Evolutionary conservation across 2,329 filamentous ascomycete genomes (phyloP).

Genomic region (Cercospora sp.): DNA sequence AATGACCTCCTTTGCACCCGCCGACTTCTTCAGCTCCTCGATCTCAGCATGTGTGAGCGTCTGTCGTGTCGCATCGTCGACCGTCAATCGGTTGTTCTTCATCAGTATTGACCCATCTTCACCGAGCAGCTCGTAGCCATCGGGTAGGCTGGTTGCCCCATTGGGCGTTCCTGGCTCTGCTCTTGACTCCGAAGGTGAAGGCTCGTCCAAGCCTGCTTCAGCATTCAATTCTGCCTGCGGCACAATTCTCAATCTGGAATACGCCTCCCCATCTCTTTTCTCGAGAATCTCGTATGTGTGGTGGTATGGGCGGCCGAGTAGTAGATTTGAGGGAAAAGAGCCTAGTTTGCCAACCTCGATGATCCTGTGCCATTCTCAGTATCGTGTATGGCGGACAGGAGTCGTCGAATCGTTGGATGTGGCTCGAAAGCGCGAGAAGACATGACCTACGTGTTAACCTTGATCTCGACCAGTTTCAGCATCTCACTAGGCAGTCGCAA

Average conservation of each 20-base stretch:
- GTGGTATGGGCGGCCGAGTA: conserved; percentile 88
- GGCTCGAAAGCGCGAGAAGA: conserved; percentile 20
- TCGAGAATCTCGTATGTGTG: conserved; percentile 89
- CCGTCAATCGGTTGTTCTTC: conserved; percentile 64
- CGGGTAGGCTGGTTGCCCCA: conserved; percentile 34
- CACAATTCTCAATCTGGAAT: conserved; percentile 73
- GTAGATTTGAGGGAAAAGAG: conserved; percentile 81
- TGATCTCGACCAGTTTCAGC: conserved; percentile 59
- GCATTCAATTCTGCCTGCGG: conserved; percentile 79
- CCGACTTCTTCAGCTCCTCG: conserved; percentile 66
- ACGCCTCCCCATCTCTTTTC: conserved; percentile 62
- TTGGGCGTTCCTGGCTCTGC: conserved; percentile 30
- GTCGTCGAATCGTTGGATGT: conserved; percentile 32
- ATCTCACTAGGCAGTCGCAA: conserved; percentile 60
- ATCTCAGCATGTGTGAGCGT: conserved; percentile 72
- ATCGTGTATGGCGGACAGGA: conserved; percentile 36
- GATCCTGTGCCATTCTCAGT: conserved; percentile 57
- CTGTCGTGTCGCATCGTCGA: conserved; percentile 69
- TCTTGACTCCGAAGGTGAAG: conserved; percentile 43
- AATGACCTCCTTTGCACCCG: conserved; percentile 84
- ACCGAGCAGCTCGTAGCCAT: conserved; percentile 49
- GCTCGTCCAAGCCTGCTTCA: conserved; percentile 64
- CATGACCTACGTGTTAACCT: conserved; percentile 64
- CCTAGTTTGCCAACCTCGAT: conserved; percentile 93
- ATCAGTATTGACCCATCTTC: conserved; percentile 53